Evolutionary conservation across 192 early-diverging fungal species (phyloP), one percentile per base, ranked within the genome.

Genomic region (Coemansia sp.): DNA sequence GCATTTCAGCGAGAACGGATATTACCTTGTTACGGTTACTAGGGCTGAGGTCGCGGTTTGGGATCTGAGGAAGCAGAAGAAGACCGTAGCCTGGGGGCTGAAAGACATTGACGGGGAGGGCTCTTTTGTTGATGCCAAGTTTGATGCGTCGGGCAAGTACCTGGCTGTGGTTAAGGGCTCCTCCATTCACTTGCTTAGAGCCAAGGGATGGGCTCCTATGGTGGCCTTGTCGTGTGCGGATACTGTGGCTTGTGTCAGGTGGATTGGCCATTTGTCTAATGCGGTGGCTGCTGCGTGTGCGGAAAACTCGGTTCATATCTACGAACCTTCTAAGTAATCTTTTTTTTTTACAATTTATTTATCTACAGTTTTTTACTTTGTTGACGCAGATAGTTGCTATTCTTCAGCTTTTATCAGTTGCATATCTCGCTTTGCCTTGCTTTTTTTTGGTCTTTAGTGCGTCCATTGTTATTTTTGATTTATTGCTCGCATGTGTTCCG

Each of bases 1-100:
- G 69, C 76, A 90, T 13, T 97, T 99, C 69, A 90, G 90, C 50
- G 95, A 97, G 62, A 97, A 97, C 75, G 96, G 96, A 37, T 98
- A 97, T 74, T 84, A 92, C 67, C 86, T 99, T 67, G 94, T 91
- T 11, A 90, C 95, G 24, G 84, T 88, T 0, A 86, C 88, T 59
- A 86, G 86, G 38, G 77, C 86, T n/a, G 63, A 88, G 20, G 93
- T 95, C 5, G 89, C 88, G 57, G 72, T 96, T 53, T 99, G 96
- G 96, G 95, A 99, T 84, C 84, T 99, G 59, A 86, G 96, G 65
- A 99, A 95, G 43, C 83, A 95, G 38, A 83, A 83, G 46, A 84
- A 84, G 8, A 73, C 70, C 0, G 79, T 82, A 6, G 33, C 57
- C 20, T 76, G 73, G 73, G 18, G 38, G 0, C 34, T 61, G 3